Evolutionary conservation across 441 rosid species (phyloP).

Genomic region (Erodium texanum): DNA sequence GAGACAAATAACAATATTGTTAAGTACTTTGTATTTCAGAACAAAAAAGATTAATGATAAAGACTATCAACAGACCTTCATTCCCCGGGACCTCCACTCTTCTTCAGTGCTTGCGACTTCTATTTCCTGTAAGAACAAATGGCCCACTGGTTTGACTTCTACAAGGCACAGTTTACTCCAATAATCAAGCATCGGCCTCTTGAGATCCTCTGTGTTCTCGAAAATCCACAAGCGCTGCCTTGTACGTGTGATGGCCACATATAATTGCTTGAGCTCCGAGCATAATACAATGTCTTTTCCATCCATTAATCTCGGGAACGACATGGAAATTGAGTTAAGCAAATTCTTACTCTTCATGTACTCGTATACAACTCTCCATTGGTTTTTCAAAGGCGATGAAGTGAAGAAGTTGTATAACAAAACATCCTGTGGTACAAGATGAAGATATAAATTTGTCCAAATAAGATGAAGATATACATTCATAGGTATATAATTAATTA

Average conservation of each 20-base stretch:
- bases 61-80: slow-evolving; percentile 5
- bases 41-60: too few species aligned
- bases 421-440: slow-evolving; percentile 15
- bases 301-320: slow-evolving; percentile 7
- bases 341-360: slow-evolving; percentile 13
- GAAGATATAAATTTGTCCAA: background rate
- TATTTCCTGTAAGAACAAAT: background rate
- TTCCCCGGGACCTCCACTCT: slow-evolving; percentile 12
- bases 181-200: slow-evolving; percentile 16
- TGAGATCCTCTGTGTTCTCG: slow-evolving; percentile 4
- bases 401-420: slow-evolving; percentile 18
- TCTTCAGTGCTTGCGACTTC: slow-evolving; percentile 6
- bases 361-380: slow-evolving; percentile 18
- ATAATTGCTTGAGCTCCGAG: slow-evolving; percentile 22
- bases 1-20: background rate
- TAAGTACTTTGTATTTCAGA: background rate
- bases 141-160: background rate
- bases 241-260: slow-evolving; percentile 19
- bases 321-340: background rate
- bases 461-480: too few species aligned
- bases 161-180: slow-evolving; percentile 18
- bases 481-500: too few species aligned
- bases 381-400: slow-evolving; percentile 14
- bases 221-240: slow-evolving; percentile 19
- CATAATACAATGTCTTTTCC: slow-evolving; percentile 18